These are phyloP conservation scores for Craterostigma plantagineum DNA, from an alignment of 257 asterid species.

Conservation along the genomic window DNA sequence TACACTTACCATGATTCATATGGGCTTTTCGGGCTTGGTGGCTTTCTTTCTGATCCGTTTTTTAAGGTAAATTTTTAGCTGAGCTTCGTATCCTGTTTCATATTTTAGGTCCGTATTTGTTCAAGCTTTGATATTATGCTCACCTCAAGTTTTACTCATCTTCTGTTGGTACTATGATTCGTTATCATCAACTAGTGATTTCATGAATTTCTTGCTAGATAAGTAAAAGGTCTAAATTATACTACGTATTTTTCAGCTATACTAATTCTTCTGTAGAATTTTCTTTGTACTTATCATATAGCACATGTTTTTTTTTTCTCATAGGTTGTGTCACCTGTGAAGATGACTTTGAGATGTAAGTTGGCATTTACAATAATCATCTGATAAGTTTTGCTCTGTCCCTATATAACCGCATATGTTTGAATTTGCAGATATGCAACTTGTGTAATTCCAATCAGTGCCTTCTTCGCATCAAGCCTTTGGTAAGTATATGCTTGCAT, in stretches of 20 bases:
- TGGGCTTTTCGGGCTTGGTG: constrained; percentile 77
- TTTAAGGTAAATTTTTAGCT: constrained; percentile 33
- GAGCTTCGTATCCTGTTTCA: constrained; percentile 7
- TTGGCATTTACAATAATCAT: neutral
- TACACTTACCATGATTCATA: constrained; percentile 83
- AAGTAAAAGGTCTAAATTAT: no score
- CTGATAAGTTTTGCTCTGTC: neutral
- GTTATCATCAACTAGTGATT: no score
- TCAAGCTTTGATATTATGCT: no score
- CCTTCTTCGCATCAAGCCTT: constrained; percentile 36
- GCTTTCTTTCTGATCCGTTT: constrained; percentile 64
- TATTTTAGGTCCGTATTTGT: constrained; percentile 1
- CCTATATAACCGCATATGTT: constrained; percentile 11
- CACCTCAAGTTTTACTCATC: no score
- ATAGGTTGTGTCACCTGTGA: constrained; percentile 80
- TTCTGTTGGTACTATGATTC: no score
- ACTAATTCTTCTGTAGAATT: no score
- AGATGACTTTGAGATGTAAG: constrained; percentile 79
- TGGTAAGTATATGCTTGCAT: constrained; percentile 31
- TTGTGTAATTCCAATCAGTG: constrained; percentile 85
- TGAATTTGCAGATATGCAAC: constrained; percentile 74
- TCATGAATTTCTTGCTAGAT: no score
- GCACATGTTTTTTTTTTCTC: neutral
- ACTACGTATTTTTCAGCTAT: no score
- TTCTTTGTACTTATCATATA: no score